phyloP scores from a whole-genome alignment of 352 stramenopile genomes.

The Globisporangium parvum region DNA sequence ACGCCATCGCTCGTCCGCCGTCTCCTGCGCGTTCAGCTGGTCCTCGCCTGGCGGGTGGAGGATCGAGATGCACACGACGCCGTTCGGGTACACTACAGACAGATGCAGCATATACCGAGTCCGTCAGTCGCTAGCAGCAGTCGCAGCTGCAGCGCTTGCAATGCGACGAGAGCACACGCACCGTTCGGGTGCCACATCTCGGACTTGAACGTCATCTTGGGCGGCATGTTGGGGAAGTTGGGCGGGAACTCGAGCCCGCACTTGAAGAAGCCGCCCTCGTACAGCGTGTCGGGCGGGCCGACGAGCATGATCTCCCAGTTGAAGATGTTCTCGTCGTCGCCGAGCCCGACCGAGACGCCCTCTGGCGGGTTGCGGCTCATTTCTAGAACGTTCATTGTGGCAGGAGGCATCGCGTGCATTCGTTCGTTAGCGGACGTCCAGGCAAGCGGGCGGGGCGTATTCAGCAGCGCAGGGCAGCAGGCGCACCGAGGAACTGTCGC shows the following conservation, averaged over 20 bases:
- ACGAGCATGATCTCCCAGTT: constrained; percentile 99
- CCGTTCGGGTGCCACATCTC: constrained; percentile 99
- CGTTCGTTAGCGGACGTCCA: not conserved
- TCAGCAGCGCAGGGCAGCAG: not conserved
- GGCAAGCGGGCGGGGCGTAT: not conserved
- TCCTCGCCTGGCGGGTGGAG: constrained; percentile 98
- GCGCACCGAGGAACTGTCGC: constrained; percentile 76
- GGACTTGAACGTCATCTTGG: constrained; percentile 98
- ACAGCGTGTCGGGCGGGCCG: constrained; percentile 91
- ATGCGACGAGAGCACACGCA: constrained; percentile 19
- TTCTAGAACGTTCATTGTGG: constrained; percentile 59
- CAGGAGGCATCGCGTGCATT: too few relatives aligned
- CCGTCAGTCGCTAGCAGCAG: not conserved
- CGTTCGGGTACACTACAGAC: constrained; percentile 93
- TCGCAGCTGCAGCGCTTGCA: too few relatives aligned
- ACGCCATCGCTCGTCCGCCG: constrained; percentile 96
- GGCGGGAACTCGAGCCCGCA: constrained; percentile 94
- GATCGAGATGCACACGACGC: constrained; percentile 99
- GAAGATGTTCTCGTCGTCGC: constrained; percentile 98
- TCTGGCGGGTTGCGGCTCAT: constrained; percentile 98
- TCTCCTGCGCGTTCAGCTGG: constrained; percentile 97
- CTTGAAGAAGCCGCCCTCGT: constrained; percentile 99
- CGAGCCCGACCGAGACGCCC: constrained; percentile 96
- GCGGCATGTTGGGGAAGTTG: constrained; percentile 99
- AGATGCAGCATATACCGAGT: constrained; percentile 1